Base-by-base conservation (phyloP, 2,329 filamentous ascomycete genomes). In the Pyrenophora graminea region DNA sequence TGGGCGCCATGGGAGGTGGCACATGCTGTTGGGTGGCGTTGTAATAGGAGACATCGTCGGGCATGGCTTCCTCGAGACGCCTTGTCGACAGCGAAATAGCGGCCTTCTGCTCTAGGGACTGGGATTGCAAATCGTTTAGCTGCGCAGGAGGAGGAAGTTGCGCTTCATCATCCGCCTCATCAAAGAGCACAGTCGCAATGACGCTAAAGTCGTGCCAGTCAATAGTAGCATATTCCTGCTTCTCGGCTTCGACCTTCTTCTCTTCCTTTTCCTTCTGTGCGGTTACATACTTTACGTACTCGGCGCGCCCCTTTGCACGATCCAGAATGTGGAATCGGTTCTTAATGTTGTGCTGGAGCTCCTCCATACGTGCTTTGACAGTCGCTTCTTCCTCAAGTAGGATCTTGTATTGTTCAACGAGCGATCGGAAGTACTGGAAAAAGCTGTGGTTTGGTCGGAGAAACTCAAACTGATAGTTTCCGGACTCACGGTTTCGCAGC, bases 171-270 rank as follows among this genome's bases (percentile, higher is more conserved):
- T 99, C 94, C 33, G 85, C 83, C 62, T 96, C 92, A 51, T 85
- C 91, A 73, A 99, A 99, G 13, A 91, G 81, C 46, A 99, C 92
- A 0, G 92, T 97, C 74, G 97, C 94, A 38, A 97, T 91, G 17
- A 99, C 89, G 30, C 93, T 87, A 65, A 99, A 99, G 70, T 97
- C 93, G 68, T 96, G 90, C 94, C 94, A 99, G 74, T 99, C 94
- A 57, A 99, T 94, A 64, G 94, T 88, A 1, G 89, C 88, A 73
- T 94, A 88, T 45, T 82, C 82, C 42, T 86, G 70, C 66, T 87
- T 86, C 72, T 96, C 90, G 66, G 91, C 85, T 68, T 95, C 89
- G 34, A 88, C 88, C 57, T 92, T 86, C 67, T 95, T 91, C 66
- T 96, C 91, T 69, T 92, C 91, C 79, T 92, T 90, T 63, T 87